Evolutionary conservation across 2,329 filamentous ascomycete genomes (phyloP).

Genomic region (Penicillium sumatraense): DNA sequence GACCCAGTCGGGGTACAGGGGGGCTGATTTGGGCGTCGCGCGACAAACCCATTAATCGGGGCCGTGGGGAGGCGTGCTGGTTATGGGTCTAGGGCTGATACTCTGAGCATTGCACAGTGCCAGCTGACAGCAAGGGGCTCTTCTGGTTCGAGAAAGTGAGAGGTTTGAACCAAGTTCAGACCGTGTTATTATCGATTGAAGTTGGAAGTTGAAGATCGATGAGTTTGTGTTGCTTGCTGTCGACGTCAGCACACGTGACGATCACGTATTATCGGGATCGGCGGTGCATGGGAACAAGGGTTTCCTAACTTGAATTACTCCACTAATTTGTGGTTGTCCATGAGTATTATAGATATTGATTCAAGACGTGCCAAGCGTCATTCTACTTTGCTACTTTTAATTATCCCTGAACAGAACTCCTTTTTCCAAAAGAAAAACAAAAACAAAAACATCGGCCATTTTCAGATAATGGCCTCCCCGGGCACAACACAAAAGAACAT

Average conservation of each 20-base stretch:
- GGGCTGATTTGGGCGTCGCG: background rate
- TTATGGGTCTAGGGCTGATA: slow-evolving; percentile 3
- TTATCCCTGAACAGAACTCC: too few relatives aligned
- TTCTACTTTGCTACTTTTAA: too few relatives aligned
- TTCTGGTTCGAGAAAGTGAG: too few relatives aligned
- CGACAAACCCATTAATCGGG: slow-evolving; percentile 1
- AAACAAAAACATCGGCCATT: too few relatives aligned
- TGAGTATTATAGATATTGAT: too few relatives aligned
- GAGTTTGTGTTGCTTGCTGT: background rate
- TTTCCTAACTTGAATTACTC: too few relatives aligned
- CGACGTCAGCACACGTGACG: slow-evolving; percentile 17
- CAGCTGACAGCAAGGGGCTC: background rate
- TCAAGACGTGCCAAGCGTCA: too few relatives aligned
- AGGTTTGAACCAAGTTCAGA: too few relatives aligned
- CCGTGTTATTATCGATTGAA: background rate
- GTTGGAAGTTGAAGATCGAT: background rate
- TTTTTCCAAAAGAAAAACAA: too few relatives aligned
- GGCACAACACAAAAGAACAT: too few relatives aligned
- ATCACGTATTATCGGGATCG: slow-evolving; percentile 3
- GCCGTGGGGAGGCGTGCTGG: slow-evolving; percentile 1
- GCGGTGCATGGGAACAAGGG: background rate
- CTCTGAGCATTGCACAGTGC: background rate
- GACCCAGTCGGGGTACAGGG: background rate
- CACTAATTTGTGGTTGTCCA: too few relatives aligned
- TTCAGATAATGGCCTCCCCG: too few relatives aligned